Percentiles rank a stretch among this genome's conserved stretches.
Evolutionary conservation across 2,329 filamentous ascomycete species (phyloP).

Genomic region (Colletotrichum horii): DNA sequence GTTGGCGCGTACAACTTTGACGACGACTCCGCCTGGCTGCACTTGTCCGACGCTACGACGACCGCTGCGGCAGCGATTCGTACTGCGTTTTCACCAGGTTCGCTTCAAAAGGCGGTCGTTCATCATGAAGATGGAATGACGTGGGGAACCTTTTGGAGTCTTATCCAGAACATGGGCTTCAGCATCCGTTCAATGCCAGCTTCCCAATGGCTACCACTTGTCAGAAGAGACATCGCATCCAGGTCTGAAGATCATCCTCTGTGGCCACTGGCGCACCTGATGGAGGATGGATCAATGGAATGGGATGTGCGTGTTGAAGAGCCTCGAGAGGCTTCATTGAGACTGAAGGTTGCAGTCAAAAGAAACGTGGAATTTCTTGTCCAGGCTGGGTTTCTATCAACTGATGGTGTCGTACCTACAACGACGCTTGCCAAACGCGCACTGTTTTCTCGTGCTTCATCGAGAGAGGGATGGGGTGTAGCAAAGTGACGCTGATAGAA

Average conservation of each 20-base stretch:
- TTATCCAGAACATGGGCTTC: not conserved
- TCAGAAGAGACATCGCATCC: not conserved
- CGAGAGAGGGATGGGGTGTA: not conserved
- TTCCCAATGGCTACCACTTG: not conserved
- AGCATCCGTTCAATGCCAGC: not conserved
- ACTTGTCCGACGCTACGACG: not conserved
- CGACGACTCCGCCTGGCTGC: slow-evolving; percentile 1
- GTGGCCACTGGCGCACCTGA: slow-evolving; percentile 5
- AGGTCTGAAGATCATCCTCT: not conserved
- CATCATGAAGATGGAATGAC: slow-evolving; percentile 5
- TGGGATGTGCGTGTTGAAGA: not conserved
- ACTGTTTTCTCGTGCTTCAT: not conserved
- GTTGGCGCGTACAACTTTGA: slow-evolving; percentile 20
- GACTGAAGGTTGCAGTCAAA: not conserved
- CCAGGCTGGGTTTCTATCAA: not conserved
- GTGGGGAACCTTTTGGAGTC: not conserved
- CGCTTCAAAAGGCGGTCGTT: not conserved
- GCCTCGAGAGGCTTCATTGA: not conserved
- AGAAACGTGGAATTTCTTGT: not conserved
- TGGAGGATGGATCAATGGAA: not conserved
- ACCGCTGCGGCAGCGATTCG: not conserved
- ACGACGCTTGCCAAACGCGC: too few relatives aligned
- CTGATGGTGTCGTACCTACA: too few relatives aligned
- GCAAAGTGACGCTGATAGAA: not conserved
- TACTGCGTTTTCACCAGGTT: not conserved